Evolutionary conservation across 805 yeast genomes (phyloP).

Genomic region (Scheffersomyces amazonensis): DNA sequence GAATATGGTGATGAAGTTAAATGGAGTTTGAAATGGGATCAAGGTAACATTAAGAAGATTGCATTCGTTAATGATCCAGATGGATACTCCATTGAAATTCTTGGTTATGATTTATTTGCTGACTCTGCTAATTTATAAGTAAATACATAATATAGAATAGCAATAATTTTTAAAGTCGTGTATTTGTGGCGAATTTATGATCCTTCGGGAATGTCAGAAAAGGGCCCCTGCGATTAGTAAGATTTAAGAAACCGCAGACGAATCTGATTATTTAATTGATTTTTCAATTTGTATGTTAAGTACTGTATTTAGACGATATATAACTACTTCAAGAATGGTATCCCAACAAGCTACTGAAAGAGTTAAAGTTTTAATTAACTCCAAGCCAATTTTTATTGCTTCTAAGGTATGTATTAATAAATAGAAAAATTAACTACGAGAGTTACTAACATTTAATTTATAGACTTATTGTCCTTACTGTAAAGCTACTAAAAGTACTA

Average conservation of each 20-base stretch:
- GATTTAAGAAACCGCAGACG: too few species aligned
- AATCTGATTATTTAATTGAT: too few species aligned
- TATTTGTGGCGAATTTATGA: too few species aligned
- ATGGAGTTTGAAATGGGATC: constrained; percentile 58
- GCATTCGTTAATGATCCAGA: constrained; percentile 89
- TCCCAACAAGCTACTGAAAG: constrained; percentile 54
- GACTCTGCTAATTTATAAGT: background rate
- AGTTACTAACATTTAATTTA: background rate
- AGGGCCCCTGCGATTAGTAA: too few species aligned
- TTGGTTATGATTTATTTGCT: constrained; percentile 37
- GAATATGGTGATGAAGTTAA: constrained; percentile 38
- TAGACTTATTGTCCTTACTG: constrained; percentile 28
- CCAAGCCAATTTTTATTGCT: constrained; percentile 73
- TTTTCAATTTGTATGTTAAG: constrained; percentile 6
- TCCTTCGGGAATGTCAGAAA: too few species aligned
- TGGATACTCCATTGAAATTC: constrained; percentile 78
- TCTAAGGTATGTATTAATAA: constrained; percentile 54
- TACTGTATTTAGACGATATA: constrained; percentile 8
- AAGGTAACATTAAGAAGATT: constrained; percentile 54
- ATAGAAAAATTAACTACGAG: background rate
- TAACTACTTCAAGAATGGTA: constrained; percentile 42
- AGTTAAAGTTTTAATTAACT: constrained; percentile 62
- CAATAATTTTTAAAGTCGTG: background rate
- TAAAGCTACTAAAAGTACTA: constrained; percentile 17
- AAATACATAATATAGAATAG: background rate